Conservation (phyloP, 257 asterid species). For the Ligustrum vulgare region DNA sequence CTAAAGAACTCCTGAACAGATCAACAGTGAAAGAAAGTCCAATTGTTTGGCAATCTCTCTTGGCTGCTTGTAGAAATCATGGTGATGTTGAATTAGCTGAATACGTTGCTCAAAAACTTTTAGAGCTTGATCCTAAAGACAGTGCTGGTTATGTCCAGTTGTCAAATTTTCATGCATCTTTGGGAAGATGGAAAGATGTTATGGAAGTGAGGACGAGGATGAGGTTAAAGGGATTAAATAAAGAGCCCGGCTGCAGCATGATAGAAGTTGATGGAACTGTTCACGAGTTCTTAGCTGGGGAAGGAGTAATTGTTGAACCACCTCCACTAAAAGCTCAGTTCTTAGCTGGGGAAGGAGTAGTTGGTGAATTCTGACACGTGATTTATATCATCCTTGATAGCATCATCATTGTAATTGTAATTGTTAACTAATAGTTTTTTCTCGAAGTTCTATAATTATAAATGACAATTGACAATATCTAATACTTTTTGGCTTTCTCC, state of each 20-base stretch:
- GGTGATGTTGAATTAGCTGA: slow-evolving; percentile 35
- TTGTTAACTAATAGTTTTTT: neutral
- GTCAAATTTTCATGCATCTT: slow-evolving; percentile 37
- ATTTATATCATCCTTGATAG: neutral
- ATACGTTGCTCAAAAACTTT: slow-evolving; percentile 29
- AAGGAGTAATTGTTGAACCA: slow-evolving; percentile 26
- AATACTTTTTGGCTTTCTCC: neutral
- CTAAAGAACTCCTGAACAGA: slow-evolving; percentile 33
- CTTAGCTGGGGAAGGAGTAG: slow-evolving; percentile 43
- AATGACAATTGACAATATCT: neutral
- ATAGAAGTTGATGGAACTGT: slow-evolving; percentile 42
- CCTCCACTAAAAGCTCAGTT: slow-evolving; percentile 5
- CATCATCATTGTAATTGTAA: neutral
- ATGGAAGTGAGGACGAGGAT: slow-evolving; percentile 32
- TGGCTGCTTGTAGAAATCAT: slow-evolving; percentile 39
- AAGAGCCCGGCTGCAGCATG: slow-evolving; percentile 40
- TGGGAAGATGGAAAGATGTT: slow-evolving; percentile 33
- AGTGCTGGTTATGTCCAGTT: slow-evolving; percentile 37
- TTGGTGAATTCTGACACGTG: neutral
- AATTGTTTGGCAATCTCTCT: slow-evolving; percentile 37
- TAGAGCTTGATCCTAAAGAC: slow-evolving; percentile 34
- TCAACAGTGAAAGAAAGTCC: slow-evolving; percentile 29
- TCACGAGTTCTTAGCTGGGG: slow-evolving; percentile 42
- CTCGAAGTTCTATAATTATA: neutral
- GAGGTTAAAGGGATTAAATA: slow-evolving; percentile 27